Conservation (phyloP, 306 rosid genomes). For the Gastrolobium bilobum region DNA sequence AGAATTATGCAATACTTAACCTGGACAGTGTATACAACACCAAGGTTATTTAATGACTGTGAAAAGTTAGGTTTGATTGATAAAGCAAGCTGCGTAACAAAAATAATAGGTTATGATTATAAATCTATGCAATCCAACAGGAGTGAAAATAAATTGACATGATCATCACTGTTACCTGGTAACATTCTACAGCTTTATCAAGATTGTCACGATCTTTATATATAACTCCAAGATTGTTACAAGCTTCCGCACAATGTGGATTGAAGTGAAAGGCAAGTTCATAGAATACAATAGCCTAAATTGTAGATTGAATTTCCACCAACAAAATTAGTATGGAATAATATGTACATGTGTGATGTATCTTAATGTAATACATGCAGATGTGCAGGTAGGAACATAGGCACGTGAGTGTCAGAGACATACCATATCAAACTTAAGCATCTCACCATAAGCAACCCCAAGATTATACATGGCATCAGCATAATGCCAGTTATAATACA, state of each 20-base stretch:
- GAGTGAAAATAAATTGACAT: conserved; percentile 30
- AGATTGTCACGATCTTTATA: conserved; percentile 98
- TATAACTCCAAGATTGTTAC: conserved; percentile 97
- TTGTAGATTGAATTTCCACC: conserved; percentile 38
- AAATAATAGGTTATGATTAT: conserved; percentile 36
- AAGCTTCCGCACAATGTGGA: conserved; percentile 98
- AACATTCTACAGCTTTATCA: conserved; percentile 99
- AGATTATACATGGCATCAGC: conserved; percentile 99
- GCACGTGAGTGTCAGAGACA: conserved; percentile 31
- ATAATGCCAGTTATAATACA: conserved; percentile 96
- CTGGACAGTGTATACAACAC: conserved; percentile 99
- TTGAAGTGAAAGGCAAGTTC: conserved; percentile 99
- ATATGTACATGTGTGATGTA: neutral
- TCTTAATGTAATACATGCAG: conserved; percentile 15
- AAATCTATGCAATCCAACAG: conserved; percentile 29
- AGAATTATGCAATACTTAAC: conserved; percentile 51
- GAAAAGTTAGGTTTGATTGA: conserved; percentile 94
- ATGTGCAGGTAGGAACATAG: conserved; percentile 20
- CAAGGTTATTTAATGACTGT: conserved; percentile 97
- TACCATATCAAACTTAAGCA: conserved; percentile 98
- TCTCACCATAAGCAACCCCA: conserved; percentile 99
- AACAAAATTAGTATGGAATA: too few species aligned
- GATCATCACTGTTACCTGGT: conserved; percentile 69
- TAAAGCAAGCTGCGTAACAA: conserved; percentile 80
- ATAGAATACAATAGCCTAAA: conserved; percentile 96